Conservation (phyloP, 306 rosid species). For the Rosa chinensis region DNA sequence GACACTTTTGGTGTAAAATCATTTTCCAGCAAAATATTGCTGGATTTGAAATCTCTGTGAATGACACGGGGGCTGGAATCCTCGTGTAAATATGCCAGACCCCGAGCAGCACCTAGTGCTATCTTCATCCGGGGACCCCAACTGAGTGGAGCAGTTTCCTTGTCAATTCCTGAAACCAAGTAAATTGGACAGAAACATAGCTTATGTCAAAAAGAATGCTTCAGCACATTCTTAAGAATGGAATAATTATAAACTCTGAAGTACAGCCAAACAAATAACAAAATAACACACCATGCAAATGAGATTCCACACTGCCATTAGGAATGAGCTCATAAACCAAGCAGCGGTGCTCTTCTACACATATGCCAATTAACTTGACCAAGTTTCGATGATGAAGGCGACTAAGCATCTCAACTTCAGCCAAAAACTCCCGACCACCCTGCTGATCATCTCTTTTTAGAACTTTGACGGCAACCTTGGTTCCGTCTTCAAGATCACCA, state of each 20-base stretch:
- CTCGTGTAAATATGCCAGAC: conserved; percentile 91
- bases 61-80: conserved; percentile 97
- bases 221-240: not conserved
- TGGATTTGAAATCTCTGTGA: conserved; percentile 94
- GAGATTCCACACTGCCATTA: conserved; percentile 97
- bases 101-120: conserved; percentile 97
- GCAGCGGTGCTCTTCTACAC: conserved; percentile 79
- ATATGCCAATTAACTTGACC: conserved; percentile 92
- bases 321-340: conserved; percentile 92
- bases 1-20: conserved; percentile 97
- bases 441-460: conserved; percentile 92
- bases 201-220: conserved; percentile 20
- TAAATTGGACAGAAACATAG: conserved; percentile 15
- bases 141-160: conserved; percentile 63
- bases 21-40: conserved; percentile 87
- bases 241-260: conserved; percentile 11
- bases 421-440: conserved; percentile 91
- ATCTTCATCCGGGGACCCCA: conserved; percentile 85
- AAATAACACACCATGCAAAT: conserved; percentile 72
- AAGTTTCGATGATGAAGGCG: conserved; percentile 97
- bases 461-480: conserved; percentile 85
- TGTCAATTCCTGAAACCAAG: conserved; percentile 63
- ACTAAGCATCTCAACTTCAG: conserved; percentile 99
- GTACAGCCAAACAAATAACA: conserved; percentile 10
- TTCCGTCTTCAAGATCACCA: conserved; percentile 77